Evolutionary conservation across 495 filamentous ascomycete species (phyloP).

Genomic region (Chaetomium fimeti): DNA sequence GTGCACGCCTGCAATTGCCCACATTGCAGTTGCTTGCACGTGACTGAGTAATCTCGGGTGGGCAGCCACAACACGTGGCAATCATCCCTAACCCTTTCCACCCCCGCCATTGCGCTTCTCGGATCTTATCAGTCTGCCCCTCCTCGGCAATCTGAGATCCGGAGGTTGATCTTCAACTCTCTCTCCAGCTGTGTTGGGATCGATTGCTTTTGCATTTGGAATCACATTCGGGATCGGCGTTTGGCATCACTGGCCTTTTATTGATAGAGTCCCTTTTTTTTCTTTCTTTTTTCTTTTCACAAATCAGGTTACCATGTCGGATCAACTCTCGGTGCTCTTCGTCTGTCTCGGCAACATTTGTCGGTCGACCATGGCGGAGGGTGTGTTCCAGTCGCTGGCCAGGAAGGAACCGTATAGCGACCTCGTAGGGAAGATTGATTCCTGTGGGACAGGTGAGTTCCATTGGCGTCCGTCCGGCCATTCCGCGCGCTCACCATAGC

Average conservation of each 20-base stretch:
- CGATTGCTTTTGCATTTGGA: too few species aligned
- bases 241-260: background rate
- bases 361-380: conserved; percentile 92
- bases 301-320: conserved; percentile 27
- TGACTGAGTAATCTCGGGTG: background rate
- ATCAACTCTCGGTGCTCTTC: conserved; percentile 76
- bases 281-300: background rate
- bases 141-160: too few species aligned
- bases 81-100: conserved; percentile 19
- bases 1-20: conserved; percentile 26
- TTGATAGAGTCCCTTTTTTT: background rate
- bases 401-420: conserved; percentile 52
- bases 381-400: conserved; percentile 76
- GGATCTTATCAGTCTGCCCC: background rate
- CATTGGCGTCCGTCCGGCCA: background rate
- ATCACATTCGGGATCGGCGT: background rate
- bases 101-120: conserved; percentile 10
- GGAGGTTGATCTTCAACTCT: too few species aligned
- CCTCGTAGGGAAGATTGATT: conserved; percentile 72
- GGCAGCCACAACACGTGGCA: too few species aligned
- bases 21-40: conserved; percentile 8
- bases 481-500: background rate
- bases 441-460: conserved; percentile 66
- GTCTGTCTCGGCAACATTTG: conserved; percentile 98
- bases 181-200: too few species aligned